phyloP scores from a whole-genome alignment of 768 basidiomycete species.

The Lentinus brumalis region DNA sequence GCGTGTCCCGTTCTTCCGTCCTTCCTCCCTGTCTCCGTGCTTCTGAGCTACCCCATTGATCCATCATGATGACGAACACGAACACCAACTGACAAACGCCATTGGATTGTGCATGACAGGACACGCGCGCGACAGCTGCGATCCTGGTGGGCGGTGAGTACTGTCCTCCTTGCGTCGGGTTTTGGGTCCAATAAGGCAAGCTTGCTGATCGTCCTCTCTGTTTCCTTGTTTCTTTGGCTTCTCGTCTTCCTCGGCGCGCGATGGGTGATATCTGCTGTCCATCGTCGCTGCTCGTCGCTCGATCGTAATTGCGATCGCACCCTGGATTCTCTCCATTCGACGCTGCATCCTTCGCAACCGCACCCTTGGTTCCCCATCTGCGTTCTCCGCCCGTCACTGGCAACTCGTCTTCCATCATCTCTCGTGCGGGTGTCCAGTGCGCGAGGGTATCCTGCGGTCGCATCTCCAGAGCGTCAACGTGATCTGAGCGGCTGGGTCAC shows the following conservation, averaged over 20 bases:
- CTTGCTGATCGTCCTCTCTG: not conserved
- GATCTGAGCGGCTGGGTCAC: constrained; percentile 20
- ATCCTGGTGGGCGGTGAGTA: constrained; percentile 37
- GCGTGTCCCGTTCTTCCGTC: constrained; percentile 28
- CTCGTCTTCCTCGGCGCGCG: not conserved
- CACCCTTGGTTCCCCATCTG: not conserved
- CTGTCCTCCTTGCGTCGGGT: not conserved
- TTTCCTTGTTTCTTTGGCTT: not conserved
- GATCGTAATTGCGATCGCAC: not conserved
- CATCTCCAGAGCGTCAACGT: constrained; percentile 36
- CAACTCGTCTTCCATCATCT: not conserved
- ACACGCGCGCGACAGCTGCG: constrained; percentile 40
- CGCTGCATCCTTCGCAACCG: no score
- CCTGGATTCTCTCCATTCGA: not conserved
- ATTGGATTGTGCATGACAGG: constrained; percentile 25
- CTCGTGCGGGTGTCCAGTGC: constrained; percentile 30
- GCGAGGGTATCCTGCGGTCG: constrained; percentile 42
- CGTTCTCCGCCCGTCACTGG: not conserved
- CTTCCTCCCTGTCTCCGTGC: no score
- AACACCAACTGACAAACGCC: no score
- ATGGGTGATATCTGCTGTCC: not conserved
- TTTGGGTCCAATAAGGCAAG: not conserved
- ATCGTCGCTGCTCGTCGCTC: not conserved
- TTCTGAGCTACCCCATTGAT: no score
- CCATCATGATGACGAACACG: no score